These are phyloP conservation scores for Coffea humblotiana DNA, from an alignment of 305 asterid genomes.

Conservation along the genomic window DNA sequence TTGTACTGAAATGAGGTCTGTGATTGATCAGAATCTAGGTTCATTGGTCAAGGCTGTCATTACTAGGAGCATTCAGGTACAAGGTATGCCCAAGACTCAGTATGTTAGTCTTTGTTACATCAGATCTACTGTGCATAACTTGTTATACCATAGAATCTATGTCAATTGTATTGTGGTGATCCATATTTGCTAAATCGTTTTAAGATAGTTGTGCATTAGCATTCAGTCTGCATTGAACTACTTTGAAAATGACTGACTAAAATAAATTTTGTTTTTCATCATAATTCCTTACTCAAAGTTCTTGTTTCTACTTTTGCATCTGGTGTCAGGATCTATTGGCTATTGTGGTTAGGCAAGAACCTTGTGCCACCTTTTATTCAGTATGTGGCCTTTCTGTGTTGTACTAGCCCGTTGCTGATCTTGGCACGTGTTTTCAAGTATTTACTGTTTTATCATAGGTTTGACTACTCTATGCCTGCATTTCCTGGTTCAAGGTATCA, in stretches of 20 bases:
- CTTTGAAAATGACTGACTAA: background rate
- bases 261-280: background rate
- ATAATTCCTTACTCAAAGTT: no score
- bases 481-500: slow-evolving; percentile 66
- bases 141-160: background rate
- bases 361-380: background rate
- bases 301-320: no score
- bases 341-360: background rate
- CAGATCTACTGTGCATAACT: background rate
- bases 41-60: slow-evolving; percentile 96
- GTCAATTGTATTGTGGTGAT: background rate
- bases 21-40: slow-evolving; percentile 83
- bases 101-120: background rate
- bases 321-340: background rate
- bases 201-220: background rate
- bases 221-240: background rate
- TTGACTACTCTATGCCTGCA: slow-evolving; percentile 13
- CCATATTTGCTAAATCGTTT: background rate
- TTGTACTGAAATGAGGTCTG: slow-evolving; percentile 89
- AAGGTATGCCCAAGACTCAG: slow-evolving; percentile 41
- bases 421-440: background rate
- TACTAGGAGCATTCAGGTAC: slow-evolving; percentile 98
- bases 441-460: background rate
- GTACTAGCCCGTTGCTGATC: background rate
- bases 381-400: background rate